Conservation (phyloP, 2,329 filamentous ascomycete species). For the Fusarium sp. region DNA sequence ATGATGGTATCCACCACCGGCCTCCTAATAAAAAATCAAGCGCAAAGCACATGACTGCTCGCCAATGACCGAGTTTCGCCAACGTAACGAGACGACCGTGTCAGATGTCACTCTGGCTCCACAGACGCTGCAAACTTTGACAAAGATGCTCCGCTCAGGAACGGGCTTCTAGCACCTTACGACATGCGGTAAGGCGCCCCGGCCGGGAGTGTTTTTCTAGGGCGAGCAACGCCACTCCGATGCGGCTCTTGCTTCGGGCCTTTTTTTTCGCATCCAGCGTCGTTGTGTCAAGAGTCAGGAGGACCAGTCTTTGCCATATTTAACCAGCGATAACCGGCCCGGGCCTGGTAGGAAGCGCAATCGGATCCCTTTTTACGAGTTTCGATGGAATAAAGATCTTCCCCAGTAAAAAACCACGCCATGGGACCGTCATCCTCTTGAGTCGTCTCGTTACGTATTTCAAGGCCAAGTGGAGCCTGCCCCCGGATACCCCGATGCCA, state of each 20-base stretch:
- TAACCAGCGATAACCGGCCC: background rate
- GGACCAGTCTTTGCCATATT: background rate
- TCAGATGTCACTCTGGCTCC: constrained; percentile 18
- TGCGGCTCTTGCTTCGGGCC: constrained; percentile 37
- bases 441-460: constrained; percentile 22
- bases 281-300: background rate
- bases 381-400: constrained; percentile 36
- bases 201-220: constrained; percentile 26
- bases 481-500: constrained; percentile 32
- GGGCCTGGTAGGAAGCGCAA: constrained; percentile 18
- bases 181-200: constrained; percentile 15
- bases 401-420: constrained; percentile 11
- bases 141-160: background rate
- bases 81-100: constrained; percentile 30
- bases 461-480: constrained; percentile 19
- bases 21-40: constrained; percentile 14
- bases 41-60: background rate
- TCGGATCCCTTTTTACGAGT: constrained; percentile 22
- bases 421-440: constrained; percentile 13
- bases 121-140: constrained; percentile 23
- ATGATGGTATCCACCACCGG: constrained; percentile 34
- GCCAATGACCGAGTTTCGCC: constrained; percentile 37
- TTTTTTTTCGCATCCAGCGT: constrained; percentile 18
- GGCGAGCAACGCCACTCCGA: constrained; percentile 24
- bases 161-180: constrained; percentile 32